Conservation (phyloP, 1,139 yeast species). For the Taphrina pruni region DNA sequence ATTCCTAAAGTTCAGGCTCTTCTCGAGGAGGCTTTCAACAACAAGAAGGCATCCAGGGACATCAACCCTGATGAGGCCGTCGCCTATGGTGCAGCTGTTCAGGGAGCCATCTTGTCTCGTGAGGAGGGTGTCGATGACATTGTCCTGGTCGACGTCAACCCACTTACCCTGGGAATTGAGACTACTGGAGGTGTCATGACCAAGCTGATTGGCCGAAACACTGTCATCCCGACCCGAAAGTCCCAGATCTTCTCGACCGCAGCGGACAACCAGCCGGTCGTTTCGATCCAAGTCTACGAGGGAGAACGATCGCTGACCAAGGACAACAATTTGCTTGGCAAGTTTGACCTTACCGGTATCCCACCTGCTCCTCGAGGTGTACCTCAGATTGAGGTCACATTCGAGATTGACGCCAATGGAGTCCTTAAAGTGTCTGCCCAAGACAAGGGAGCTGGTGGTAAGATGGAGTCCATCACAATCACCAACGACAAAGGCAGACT, state of each 20-base stretch:
- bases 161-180: conserved; percentile 94
- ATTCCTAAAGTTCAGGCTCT: conserved; percentile 95
- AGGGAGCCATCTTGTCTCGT: conserved; percentile 94
- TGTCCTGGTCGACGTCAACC: conserved; percentile 87
- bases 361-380: conserved; percentile 99
- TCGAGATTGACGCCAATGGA: conserved; percentile 93
- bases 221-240: conserved; percentile 95
- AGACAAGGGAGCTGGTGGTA: conserved; percentile 92
- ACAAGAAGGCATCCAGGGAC: conserved; percentile 93
- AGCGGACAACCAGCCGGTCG: conserved; percentile 97
- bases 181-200: conserved; percentile 99
- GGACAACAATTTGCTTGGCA: conserved; percentile 94
- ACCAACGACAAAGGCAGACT: conserved; percentile 97
- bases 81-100: conserved; percentile 97
- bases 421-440: conserved; percentile 90
- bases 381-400: conserved; percentile 95
- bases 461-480: conserved; percentile 89
- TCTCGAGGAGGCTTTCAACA: conserved; percentile 83
- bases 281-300: conserved; percentile 91
- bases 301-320: conserved; percentile 97
- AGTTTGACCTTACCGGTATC: conserved; percentile 91
- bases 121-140: conserved; percentile 83
- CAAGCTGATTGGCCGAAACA: conserved; percentile 93
- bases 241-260: conserved; percentile 96
- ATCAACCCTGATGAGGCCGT: conserved; percentile 98